phyloP scores from a whole-genome alignment of 768 basidiomycete species.

The Tricholoma terreum region DNA sequence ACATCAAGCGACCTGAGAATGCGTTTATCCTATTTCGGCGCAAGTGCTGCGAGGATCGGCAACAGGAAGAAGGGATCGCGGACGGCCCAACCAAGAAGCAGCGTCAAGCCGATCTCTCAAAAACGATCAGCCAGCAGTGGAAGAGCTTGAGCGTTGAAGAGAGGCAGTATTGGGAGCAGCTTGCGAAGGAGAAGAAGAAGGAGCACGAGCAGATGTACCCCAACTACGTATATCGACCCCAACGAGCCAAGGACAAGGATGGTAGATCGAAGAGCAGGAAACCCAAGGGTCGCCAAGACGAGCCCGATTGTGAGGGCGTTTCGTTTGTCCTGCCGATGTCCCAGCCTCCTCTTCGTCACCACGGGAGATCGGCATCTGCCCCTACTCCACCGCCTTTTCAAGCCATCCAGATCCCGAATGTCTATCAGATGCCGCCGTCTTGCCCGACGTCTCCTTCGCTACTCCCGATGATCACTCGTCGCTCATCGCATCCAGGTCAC shows the following conservation, averaged over 20 bases:
- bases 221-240: constrained; percentile 76
- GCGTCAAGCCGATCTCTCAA: constrained; percentile 67
- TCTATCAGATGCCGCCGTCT: constrained; percentile 51
- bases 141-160: constrained; percentile 64
- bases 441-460: constrained; percentile 63
- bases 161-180: constrained; percentile 68
- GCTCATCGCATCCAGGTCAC: constrained; percentile 51
- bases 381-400: constrained; percentile 70
- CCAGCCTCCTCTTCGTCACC: constrained; percentile 27
- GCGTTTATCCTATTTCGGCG: constrained; percentile 84
- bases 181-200: constrained; percentile 77
- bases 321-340: constrained; percentile 39
- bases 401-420: constrained; percentile 65
- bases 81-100: constrained; percentile 62
- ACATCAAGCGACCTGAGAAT: constrained; percentile 81
- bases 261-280: constrained; percentile 44
- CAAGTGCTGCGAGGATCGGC: constrained; percentile 72
- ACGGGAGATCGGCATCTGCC: constrained; percentile 45
- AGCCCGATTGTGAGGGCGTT: constrained; percentile 35
- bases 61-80: constrained; percentile 45
- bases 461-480: constrained; percentile 57
- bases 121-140: constrained; percentile 82
- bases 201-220: constrained; percentile 76
- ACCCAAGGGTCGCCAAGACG: constrained; percentile 31
- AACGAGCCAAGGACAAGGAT: constrained; percentile 58